A percentile compares a stretch with the other conserved stretches of the same genome.
Conservation (phyloP, 1,139 yeast genomes). For the Trichomonascaceae sp. region DNA sequence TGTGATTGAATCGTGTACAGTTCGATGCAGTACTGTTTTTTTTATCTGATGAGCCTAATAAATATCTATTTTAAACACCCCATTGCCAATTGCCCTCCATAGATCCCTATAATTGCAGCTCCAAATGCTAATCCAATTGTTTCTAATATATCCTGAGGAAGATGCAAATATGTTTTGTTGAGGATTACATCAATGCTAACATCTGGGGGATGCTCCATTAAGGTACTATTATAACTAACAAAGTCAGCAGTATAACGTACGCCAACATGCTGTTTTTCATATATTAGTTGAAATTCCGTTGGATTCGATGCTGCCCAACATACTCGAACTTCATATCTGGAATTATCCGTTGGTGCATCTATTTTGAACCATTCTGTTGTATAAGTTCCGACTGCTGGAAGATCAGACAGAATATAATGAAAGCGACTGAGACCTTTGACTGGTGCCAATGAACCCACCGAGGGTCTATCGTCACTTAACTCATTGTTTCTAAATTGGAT, state of each 20-base stretch:
- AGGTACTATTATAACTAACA: conserved; percentile 15
- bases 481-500: conserved; percentile 7
- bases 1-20: too few relatives aligned
- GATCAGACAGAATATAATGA: neutral
- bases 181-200: conserved; percentile 23
- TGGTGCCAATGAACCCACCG: neutral
- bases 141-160: conserved; percentile 22
- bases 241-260: conserved; percentile 17
- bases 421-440: neutral
- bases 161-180: conserved; percentile 20
- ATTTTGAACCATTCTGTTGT: conserved; percentile 7
- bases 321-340: conserved; percentile 28
- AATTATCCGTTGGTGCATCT: neutral
- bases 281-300: conserved; percentile 24
- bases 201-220: conserved; percentile 18
- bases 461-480: neutral
- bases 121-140: conserved; percentile 18
- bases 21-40: too few relatives aligned
- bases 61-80: neutral
- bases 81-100: neutral
- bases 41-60: too few relatives aligned
- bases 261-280: conserved; percentile 15
- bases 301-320: conserved; percentile 37
- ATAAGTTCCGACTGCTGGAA: conserved; percentile 1
- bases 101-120: conserved; percentile 16